Conservation (phyloP, 2,329 filamentous ascomycete genomes). For the Mariannaea elegans region DNA sequence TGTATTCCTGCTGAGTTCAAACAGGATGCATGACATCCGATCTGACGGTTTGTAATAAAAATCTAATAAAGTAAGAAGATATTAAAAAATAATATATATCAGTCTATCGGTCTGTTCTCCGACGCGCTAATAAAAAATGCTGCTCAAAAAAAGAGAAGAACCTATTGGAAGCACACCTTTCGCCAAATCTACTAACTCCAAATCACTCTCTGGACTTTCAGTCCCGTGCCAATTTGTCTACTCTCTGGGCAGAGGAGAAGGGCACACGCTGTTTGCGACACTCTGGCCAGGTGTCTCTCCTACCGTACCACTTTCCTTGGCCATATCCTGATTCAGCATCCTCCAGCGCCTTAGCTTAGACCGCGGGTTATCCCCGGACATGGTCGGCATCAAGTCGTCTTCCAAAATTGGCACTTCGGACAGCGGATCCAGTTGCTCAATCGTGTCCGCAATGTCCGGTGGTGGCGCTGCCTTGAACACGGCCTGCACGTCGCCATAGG, state of each 20-base stretch:
- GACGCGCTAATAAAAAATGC: no score
- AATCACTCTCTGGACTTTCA: no score
- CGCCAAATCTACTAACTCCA: neutral
- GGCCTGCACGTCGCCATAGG: constrained; percentile 67
- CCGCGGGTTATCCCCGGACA: constrained; percentile 32
- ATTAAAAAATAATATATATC: no score
- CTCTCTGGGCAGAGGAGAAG: neutral
- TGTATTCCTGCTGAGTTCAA: no score
- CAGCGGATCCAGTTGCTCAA: constrained; percentile 43
- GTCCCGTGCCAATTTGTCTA: neutral
- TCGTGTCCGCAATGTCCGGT: constrained; percentile 43
- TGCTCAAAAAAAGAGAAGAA: neutral
- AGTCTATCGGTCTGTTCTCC: no score
- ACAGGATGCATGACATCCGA: no score
- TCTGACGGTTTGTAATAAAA: no score
- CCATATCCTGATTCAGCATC: constrained; percentile 14
- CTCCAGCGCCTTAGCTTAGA: constrained; percentile 20
- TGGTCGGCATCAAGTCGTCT: constrained; percentile 39
- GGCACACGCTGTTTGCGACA: constrained; percentile 2
- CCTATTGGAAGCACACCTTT: no score
- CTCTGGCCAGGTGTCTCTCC: neutral
- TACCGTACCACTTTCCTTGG: neutral
- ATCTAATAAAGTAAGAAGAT: no score
- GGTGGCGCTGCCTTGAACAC: constrained; percentile 69
- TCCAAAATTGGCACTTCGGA: constrained; percentile 42